phyloP scores from a whole-genome alignment of 2,329 filamentous ascomycete species.

The Elsinoe batatas region DNA sequence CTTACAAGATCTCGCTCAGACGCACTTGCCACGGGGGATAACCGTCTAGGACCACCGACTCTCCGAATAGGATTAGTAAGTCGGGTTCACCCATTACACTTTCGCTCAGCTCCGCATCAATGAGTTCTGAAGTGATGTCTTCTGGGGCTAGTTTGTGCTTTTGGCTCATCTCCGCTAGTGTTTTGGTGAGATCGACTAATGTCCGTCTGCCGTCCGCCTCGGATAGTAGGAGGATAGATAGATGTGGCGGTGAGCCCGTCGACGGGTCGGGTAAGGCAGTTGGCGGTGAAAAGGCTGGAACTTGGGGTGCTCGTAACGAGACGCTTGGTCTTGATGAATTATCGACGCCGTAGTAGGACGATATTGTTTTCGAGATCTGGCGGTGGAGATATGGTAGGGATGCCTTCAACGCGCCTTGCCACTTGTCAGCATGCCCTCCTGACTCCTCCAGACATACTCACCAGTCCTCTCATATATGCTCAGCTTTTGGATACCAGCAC shows the following conservation, averaged over 20 bases:
- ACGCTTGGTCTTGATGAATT: constrained; percentile 56
- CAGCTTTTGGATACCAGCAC: constrained; percentile 75
- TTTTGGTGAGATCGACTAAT: constrained; percentile 89
- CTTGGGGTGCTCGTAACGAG: constrained; percentile 61
- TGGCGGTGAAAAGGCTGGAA: constrained; percentile 47
- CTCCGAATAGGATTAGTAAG: constrained; percentile 76
- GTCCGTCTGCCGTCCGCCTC: constrained; percentile 85
- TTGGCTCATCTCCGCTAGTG: constrained; percentile 90
- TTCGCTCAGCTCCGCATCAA: constrained; percentile 76
- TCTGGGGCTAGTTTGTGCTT: constrained; percentile 67
- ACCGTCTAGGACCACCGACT: constrained; percentile 71
- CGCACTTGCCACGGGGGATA: constrained; percentile 97
- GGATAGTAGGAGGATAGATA: constrained; percentile 69
- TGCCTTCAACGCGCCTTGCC: constrained; percentile 73
- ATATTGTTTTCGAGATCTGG: constrained; percentile 67
- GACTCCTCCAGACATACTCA: constrained; percentile 34
- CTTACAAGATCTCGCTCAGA: constrained; percentile 82
- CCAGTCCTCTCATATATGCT: constrained; percentile 90
- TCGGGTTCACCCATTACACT: constrained; percentile 82
- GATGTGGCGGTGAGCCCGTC: constrained; percentile 28
- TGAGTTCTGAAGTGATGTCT: constrained; percentile 76
- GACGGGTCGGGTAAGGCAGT: constrained; percentile 35
- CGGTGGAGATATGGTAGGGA: constrained; percentile 79
- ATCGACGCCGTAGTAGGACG: constrained; percentile 70
- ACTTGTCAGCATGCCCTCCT: background rate